Percentiles rank a stretch among this genome's conserved stretches.
Evolutionary conservation across 2,329 filamentous ascomycete genomes (phyloP).

Genomic region (Byssothecium circinans): DNA sequence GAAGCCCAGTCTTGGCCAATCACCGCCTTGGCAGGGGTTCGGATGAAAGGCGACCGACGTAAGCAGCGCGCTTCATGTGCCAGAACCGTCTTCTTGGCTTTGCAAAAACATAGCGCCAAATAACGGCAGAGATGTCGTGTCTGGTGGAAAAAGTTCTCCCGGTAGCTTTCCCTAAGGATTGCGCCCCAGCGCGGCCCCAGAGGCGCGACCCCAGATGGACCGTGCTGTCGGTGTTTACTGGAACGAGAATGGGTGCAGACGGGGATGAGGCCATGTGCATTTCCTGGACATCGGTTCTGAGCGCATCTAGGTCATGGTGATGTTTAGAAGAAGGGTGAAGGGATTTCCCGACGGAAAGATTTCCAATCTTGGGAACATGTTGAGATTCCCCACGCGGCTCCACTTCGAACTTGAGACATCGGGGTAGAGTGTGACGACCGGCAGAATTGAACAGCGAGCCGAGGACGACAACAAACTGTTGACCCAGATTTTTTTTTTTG

Average conservation of each 20-base stretch:
- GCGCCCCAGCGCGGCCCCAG: not conserved
- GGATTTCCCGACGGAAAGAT: not conserved
- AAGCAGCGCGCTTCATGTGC: not conserved
- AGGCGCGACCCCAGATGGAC: not conserved
- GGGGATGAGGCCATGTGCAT: not conserved
- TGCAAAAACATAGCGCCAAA: slow-evolving; percentile 1
- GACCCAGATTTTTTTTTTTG: not conserved
- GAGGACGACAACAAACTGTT: not conserved
- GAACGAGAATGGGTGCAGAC: slow-evolving; percentile 5
- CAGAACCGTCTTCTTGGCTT: not conserved
- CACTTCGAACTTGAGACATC: not conserved
- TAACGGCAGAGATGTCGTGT: not conserved
- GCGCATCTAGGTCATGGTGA: not conserved
- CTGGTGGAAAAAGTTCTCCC: slow-evolving; percentile 13
- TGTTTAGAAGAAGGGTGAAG: not conserved
- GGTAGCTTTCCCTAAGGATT: slow-evolving; percentile 5
- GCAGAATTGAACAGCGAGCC: slow-evolving; percentile 5
- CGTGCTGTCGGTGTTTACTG: slow-evolving; percentile 3
- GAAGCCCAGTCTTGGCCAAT: slow-evolving; percentile 24
- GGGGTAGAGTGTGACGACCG: slow-evolving; percentile 2
- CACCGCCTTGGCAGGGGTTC: slow-evolving; percentile 10
- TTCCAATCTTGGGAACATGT: not conserved
- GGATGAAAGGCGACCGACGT: slow-evolving; percentile 2
- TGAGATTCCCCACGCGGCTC: not conserved
- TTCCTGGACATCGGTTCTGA: not conserved